phyloP scores from a whole-genome alignment of 495 filamentous ascomycete species.

The Jackrogersella multiformis region DNA sequence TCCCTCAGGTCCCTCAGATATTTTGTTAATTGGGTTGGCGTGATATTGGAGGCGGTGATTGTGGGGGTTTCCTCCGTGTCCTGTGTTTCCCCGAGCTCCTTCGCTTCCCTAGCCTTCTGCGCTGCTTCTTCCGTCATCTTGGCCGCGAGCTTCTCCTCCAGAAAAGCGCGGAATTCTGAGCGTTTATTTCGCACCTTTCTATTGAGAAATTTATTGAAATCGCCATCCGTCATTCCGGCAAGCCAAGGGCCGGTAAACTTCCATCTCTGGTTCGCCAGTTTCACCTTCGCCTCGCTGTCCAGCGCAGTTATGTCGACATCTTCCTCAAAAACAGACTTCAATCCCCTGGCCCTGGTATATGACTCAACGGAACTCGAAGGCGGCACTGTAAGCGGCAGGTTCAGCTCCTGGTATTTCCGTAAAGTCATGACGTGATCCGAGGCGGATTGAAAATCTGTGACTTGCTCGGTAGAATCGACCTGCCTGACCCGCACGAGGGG shows the following conservation, averaged over 20 bases:
- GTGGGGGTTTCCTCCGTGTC: slow-evolving; percentile 23
- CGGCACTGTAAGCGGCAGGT: slow-evolving; percentile 62
- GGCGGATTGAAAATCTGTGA: slow-evolving; percentile 89
- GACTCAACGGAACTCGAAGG: slow-evolving; percentile 38
- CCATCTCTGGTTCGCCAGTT: slow-evolving; percentile 64
- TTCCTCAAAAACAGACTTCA: slow-evolving; percentile 68
- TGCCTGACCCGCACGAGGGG: slow-evolving; percentile 75
- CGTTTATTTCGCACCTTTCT: slow-evolving; percentile 68
- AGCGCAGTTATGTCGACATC: slow-evolving; percentile 60
- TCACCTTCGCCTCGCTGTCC: slow-evolving; percentile 38
- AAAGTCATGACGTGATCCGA: slow-evolving; percentile 83
- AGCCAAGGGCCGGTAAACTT: slow-evolving; percentile 86
- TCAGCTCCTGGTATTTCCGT: slow-evolving; percentile 83
- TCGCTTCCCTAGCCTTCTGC: slow-evolving; percentile 42
- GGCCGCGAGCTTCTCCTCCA: slow-evolving; percentile 58
- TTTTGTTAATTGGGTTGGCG: slow-evolving; percentile 66
- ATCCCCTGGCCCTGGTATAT: slow-evolving; percentile 6
- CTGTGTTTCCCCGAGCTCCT: background rate
- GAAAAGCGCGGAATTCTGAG: slow-evolving; percentile 67
- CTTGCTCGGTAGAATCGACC: slow-evolving; percentile 87
- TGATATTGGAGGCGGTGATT: slow-evolving; percentile 53
- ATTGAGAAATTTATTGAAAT: slow-evolving; percentile 73
- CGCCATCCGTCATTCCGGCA: slow-evolving; percentile 73
- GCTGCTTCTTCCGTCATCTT: slow-evolving; percentile 63
- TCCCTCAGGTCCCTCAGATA: slow-evolving; percentile 69